Conservation (phyloP, 371 early-diverging fungal species). For the Rhizopus delemar region DNA sequence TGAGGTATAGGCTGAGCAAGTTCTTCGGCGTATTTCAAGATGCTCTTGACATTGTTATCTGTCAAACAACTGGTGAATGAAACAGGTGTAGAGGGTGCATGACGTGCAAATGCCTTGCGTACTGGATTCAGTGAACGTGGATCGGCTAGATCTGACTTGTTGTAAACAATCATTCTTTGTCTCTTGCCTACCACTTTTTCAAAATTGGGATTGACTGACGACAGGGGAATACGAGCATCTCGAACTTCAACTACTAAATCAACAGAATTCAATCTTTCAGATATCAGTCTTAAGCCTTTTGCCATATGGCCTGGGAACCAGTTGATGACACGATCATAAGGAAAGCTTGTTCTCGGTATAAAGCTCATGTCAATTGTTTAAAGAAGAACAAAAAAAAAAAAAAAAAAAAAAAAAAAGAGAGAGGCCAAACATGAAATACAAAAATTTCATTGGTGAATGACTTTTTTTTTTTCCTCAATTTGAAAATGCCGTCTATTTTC, state of each 20-base stretch:
- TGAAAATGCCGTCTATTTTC: neutral
- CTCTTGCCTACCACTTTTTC: conserved; percentile 68
- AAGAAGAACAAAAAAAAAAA: conserved; percentile 4
- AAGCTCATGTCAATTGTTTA: conserved; percentile 13
- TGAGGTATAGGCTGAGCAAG: conserved; percentile 48
- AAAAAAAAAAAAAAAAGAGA: neutral
- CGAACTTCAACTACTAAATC: conserved; percentile 92
- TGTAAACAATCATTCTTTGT: conserved; percentile 84
- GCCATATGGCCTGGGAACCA: conserved; percentile 98
- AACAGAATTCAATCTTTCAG: conserved; percentile 69
- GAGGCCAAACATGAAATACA: neutral
- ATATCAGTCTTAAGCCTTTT: conserved; percentile 78
- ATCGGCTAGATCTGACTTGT: conserved; percentile 90
- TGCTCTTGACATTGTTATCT: conserved; percentile 62
- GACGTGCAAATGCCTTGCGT: conserved; percentile 50
- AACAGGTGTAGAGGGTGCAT: conserved; percentile 56
- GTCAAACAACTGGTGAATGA: conserved; percentile 74
- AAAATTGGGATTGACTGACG: conserved; percentile 84
- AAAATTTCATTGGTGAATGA: neutral
- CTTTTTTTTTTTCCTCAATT: neutral
- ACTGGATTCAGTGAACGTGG: conserved; percentile 46
- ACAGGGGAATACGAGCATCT: conserved; percentile 91
- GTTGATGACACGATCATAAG: conserved; percentile 74
- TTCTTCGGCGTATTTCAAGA: conserved; percentile 64
- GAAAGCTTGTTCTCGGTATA: conserved; percentile 48